A percentile compares a stretch with the other conserved stretches of the same genome.
Evolutionary conservation across 176 grass and related monocot genomes (phyloP).

Genomic region (Raddia guianensis): DNA sequence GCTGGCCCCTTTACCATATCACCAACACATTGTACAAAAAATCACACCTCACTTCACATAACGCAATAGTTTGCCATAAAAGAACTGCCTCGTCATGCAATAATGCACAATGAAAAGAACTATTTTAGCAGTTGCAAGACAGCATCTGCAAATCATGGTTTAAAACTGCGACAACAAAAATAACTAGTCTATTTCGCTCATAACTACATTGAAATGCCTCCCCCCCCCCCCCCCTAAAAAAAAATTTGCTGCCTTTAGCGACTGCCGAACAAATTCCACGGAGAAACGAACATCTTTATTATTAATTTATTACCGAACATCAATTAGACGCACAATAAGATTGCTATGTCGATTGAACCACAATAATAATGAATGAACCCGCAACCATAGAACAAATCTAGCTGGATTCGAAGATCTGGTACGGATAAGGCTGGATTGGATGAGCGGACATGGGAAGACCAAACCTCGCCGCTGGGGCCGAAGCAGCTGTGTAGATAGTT

Average conservation of each 20-base stretch:
- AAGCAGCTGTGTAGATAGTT: slow-evolving; percentile 70
- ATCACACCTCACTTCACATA: background rate
- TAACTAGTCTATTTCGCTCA: background rate
- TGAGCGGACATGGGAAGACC: slow-evolving; percentile 9
- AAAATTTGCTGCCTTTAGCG: slow-evolving; percentile 32
- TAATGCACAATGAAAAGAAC: background rate
- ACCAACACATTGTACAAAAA: slow-evolving; percentile 7
- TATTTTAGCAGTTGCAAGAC: background rate
- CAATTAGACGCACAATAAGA: background rate
- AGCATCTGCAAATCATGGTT: background rate
- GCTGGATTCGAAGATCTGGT: slow-evolving; percentile 43
- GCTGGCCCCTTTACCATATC: background rate
- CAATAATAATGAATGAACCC: slow-evolving; percentile 9
- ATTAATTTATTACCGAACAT: background rate
- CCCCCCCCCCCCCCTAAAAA: too few species aligned
- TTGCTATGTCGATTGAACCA: background rate
- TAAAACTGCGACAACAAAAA: background rate
- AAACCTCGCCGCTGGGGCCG: slow-evolving; percentile 55
- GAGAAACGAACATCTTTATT: slow-evolving; percentile 7
- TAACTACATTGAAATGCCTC: slow-evolving; percentile 10
- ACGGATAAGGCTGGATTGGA: slow-evolving; percentile 42
- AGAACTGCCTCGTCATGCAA: background rate
- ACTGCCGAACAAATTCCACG: background rate
- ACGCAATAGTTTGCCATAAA: background rate
- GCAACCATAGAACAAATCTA: background rate